Evolutionary conservation across 2,329 filamentous ascomycete genomes (phyloP).

Genomic region (Ilyonectria robusta): DNA sequence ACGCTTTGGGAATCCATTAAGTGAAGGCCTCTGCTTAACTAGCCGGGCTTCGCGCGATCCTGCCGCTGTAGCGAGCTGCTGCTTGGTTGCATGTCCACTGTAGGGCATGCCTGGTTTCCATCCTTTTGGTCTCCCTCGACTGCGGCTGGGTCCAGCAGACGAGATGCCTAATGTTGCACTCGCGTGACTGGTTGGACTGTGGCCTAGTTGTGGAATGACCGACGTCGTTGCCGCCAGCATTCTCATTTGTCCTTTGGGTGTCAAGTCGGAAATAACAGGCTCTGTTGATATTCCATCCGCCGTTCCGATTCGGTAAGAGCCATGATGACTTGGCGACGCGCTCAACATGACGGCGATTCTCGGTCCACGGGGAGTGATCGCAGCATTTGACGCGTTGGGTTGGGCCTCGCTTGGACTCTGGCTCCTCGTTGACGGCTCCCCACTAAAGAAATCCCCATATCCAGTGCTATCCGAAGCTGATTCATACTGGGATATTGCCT

Average conservation of each 20-base stretch:
- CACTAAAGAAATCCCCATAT: conserved; percentile 41
- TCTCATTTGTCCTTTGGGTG: conserved; percentile 30
- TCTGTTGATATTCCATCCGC: conserved; percentile 26
- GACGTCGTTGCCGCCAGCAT: conserved; percentile 13
- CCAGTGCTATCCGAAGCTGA: conserved; percentile 31
- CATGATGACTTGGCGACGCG: conserved; percentile 25
- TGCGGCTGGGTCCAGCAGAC: conserved; percentile 22
- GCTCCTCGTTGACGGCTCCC: conserved; percentile 24
- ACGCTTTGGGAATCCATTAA: conserved; percentile 51
- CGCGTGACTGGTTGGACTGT: conserved; percentile 14
- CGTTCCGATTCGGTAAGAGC: conserved; percentile 19
- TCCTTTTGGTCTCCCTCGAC: conserved; percentile 64
- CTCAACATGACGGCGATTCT: conserved; percentile 42
- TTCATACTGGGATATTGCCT: conserved; percentile 8
- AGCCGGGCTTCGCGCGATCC: conserved; percentile 43
- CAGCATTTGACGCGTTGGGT: background rate
- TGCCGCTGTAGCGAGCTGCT: conserved; percentile 39
- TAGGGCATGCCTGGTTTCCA: conserved; percentile 54
- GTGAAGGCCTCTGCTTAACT: conserved; percentile 47
- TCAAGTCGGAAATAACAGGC: conserved; percentile 41
- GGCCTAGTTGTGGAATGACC: conserved; percentile 4
- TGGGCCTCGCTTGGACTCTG: background rate
- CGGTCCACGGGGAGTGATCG: conserved; percentile 7
- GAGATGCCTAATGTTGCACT: conserved; percentile 19
- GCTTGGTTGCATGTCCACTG: conserved; percentile 33